These are phyloP conservation scores for Cryomyces antarcticus DNA, from an alignment of 495 filamentous ascomycete species.

Conservation along the genomic window DNA sequence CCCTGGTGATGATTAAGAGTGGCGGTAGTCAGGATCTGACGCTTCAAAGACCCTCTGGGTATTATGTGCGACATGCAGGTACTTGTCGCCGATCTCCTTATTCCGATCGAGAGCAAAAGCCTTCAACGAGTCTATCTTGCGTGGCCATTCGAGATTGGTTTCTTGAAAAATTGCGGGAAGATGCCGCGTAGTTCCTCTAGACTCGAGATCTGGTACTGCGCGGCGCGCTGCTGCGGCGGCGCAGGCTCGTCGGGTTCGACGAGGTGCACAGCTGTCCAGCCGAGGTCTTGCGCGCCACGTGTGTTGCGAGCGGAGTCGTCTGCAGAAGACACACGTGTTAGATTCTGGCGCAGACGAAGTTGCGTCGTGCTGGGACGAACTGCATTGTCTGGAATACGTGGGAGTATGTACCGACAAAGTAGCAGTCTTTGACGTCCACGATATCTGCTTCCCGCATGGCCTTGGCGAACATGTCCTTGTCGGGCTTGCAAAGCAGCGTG, in stretches of 20 bases:
- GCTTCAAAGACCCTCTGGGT: too few species aligned
- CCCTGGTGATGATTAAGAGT: too few species aligned
- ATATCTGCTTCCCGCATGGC: conserved; percentile 31
- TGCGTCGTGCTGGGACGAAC: not conserved
- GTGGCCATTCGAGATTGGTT: too few species aligned
- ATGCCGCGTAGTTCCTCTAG: conserved; percentile 49
- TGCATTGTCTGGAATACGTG: not conserved
- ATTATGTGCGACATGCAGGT: too few species aligned
- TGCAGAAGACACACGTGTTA: conserved; percentile 14
- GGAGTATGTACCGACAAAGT: conserved; percentile 35
- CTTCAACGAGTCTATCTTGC: too few species aligned
- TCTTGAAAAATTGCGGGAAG: conserved; percentile 65
- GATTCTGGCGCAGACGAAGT: not conserved
- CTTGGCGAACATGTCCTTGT: conserved; percentile 64
- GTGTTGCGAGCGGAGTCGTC: conserved; percentile 72
- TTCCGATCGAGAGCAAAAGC: too few species aligned
- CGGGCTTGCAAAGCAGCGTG: conserved; percentile 68
- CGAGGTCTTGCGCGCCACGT: conserved; percentile 44
- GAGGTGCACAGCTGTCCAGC: conserved; percentile 67
- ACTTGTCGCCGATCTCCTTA: too few species aligned
- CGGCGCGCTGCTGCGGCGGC: conserved; percentile 33
- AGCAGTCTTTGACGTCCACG: conserved; percentile 34
- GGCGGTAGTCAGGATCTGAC: too few species aligned
- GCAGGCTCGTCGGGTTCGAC: conserved; percentile 45
- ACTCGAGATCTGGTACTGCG: conserved; percentile 45